These are phyloP conservation scores for Raffaelea arxii DNA, from an alignment of 2,329 filamentous ascomycete species.

Conservation along the genomic window DNA sequence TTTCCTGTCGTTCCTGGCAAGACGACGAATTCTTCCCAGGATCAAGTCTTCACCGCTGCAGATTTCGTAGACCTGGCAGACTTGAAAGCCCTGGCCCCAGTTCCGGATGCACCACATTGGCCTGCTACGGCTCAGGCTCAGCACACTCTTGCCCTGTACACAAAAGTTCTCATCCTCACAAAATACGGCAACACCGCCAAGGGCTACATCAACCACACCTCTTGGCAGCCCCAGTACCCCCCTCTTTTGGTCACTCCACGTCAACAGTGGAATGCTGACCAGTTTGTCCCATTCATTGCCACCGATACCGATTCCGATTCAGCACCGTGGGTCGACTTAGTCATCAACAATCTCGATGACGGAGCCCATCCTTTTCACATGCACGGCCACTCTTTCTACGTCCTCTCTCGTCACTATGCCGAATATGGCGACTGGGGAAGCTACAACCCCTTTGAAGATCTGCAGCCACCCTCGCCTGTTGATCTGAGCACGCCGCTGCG, in stretches of 20 bases:
- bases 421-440: constrained; percentile 14
- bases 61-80: neutral
- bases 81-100: neutral
- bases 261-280: constrained; percentile 2
- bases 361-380: constrained; percentile 39
- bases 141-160: constrained; percentile 8
- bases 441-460: constrained; percentile 3
- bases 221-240: constrained; percentile 8
- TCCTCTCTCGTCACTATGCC: constrained; percentile 8
- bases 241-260: constrained; percentile 7
- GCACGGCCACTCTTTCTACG: constrained; percentile 12
- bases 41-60: neutral
- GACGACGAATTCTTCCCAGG: neutral
- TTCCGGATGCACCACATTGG: neutral
- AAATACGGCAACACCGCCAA: constrained; percentile 7
- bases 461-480: neutral
- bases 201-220: constrained; percentile 12
- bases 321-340: constrained; percentile 31
- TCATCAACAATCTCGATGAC: constrained; percentile 41
- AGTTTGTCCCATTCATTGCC: constrained; percentile 1
- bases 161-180: constrained; percentile 8
- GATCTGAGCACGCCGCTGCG: constrained; percentile 11
- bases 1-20: neutral
- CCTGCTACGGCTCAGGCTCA: neutral
- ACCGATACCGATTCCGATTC: neutral